Base-by-base conservation (phyloP, 2,329 filamentous ascomycete species). In the Colletotrichum limetticola region DNA sequence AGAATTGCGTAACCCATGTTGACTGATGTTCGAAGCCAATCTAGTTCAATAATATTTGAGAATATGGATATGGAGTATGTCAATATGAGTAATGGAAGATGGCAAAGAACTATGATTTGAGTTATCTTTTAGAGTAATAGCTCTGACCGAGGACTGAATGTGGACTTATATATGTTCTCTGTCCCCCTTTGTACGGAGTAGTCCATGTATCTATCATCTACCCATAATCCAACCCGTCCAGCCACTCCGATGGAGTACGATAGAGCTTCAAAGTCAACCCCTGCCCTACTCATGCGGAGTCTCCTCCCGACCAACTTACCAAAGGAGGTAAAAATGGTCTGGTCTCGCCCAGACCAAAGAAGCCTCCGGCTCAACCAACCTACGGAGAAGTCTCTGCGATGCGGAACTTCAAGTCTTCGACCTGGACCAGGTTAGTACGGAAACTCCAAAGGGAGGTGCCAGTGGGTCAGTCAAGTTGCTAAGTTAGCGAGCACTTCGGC, bases 1-100 rank as follows among this genome's bases (percentile, higher is more conserved):
- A 85, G 77, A n/a, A 87, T 81, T 30, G 82, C 80, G 68, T 83
- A 83, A 53, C 78, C 77, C 83, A 84, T 85, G 35, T 69, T 79
- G 61, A 58, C 56, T 24, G 26, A 62, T 49, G 64, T 32, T 35
- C 0, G 9, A 4, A 35, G 5, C 3, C 12, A 4, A 12, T 35
- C 32, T 35, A 12, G 9, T 35, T 35, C 32, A 35, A 35, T 8
- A 35, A 12, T 3, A 11, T 35, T 11, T 35, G 32, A 3, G 4
- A 35, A 11, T 35, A 35, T 4, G 1, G 4, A 8, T 5, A 11
- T 11, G 4, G 1, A 16, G 19, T 24, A 14, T 22, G 22, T 16
- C 3, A 42, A 57, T 5, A 9, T 7, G 11, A n/a, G 11, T 7
- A 3, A 7, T 53, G 24, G 2, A 28, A 19, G 1, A 1, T 35